These are phyloP conservation scores for Tricholoma sp. DNA, from an alignment of 768 basidiomycete species.

Conservation along the genomic window DNA sequence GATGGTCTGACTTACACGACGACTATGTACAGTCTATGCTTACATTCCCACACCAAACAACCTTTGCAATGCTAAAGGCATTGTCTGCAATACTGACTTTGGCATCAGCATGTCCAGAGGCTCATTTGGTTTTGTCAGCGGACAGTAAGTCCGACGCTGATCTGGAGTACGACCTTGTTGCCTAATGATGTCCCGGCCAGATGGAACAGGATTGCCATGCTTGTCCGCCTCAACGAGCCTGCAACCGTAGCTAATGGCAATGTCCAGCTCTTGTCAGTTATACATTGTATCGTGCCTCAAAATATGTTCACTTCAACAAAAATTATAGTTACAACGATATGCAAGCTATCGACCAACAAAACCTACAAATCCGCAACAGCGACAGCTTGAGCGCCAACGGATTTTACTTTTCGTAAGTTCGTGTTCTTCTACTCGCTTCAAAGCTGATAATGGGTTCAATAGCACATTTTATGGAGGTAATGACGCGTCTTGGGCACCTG, in stretches of 20 bases:
- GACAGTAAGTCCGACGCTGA: constrained; percentile 43
- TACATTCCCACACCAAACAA: constrained; percentile 65
- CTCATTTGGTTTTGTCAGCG: constrained; percentile 54
- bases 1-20: background rate
- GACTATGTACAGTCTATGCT: constrained; percentile 55
- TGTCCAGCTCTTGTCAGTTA: constrained; percentile 61
- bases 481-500: constrained; percentile 69
- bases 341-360: constrained; percentile 50
- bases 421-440: background rate
- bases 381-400: constrained; percentile 55
- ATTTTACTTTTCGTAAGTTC: constrained; percentile 69
- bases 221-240: constrained; percentile 75
- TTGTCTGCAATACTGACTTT: constrained; percentile 70
- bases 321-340: constrained; percentile 62
- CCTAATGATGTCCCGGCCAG: constrained; percentile 23
- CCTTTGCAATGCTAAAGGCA: constrained; percentile 48
- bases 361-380: constrained; percentile 59
- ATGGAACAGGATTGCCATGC: constrained; percentile 68
- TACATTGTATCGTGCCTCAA: background rate
- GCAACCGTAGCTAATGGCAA: constrained; percentile 68
- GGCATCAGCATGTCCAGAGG: constrained; percentile 73
- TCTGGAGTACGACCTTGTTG: constrained; percentile 4
- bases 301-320: background rate
- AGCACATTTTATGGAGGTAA: constrained; percentile 82
- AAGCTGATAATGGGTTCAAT: constrained; percentile 2